Base-by-base conservation (phyloP, 805 yeast species). In the Yamadazyma scolyti region DNA sequence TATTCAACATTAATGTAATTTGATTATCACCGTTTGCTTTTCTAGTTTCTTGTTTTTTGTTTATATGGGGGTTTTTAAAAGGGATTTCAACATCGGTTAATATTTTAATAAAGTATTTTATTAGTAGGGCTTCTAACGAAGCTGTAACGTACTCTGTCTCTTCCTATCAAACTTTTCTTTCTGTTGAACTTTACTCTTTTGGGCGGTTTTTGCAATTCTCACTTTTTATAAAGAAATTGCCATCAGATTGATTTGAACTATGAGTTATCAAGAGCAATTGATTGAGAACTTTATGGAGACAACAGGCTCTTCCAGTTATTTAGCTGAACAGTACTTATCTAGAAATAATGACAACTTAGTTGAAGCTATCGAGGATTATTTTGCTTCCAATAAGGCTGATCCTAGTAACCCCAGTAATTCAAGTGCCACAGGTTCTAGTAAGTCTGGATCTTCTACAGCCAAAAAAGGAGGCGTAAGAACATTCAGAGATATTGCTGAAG, bases 21-120 rank as follows among this genome's bases (percentile, higher is more conserved):
- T 50, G 22, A 15, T 21, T 27, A 27, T 19, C 25, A 23, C 20
- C 31, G 13, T 13, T 31, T 37, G 35, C 27, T 31, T 39, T 35
- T 36, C 30, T 37, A 39, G 28, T 34, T 34, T 25, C 25, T 37
- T 40, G 36, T 36, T 40, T 39, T 34, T 38, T 36, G 29, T 29
- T 29, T 36, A 25, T 32, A 28, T 37, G 59, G 68, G 67, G 68
- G 46, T 29, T 39, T 56, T 56, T 49, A 48, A 55, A 44, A 57
- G 70, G 71, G 71, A 65, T 64, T 63, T 65, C 71, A 65, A 65
- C 71, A 65, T 65, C 71, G 69, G 71, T 60, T 28, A 37, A 41
- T 41, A 37, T n/a, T n/a, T n/a, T n/a, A n/a, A n/a, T n/a, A n/a
- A n/a, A n/a, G n/a, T n/a, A n/a, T n/a, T n/a, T n/a, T n/a, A n/a